Evolutionary conservation across 2,329 filamentous ascomycete genomes (phyloP), one percentile per base, ranked within the genome.

Genomic region (Fusarium compactum): DNA sequence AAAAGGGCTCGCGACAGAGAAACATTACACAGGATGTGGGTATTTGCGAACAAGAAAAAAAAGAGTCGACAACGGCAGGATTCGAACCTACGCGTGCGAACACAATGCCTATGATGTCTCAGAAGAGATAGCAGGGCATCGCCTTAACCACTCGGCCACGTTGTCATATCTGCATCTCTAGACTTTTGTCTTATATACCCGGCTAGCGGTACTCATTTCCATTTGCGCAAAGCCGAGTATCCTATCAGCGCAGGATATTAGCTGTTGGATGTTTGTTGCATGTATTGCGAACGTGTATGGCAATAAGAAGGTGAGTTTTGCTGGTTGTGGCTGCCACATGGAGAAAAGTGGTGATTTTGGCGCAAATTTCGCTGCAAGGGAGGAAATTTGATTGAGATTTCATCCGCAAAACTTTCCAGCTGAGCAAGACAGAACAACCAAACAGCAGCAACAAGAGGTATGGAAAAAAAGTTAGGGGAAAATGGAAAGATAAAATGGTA

Each of bases 81-180:
- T 65, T 65, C 62, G 62, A 65, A 65, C 62, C 62, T 65, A 65
- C 62, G 62, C 62, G 61, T 65, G 61, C 62, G 62, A 65, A 65
- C 61, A 65, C 62, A 65, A 65, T 65, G 62, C 62, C 62, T 65
- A 48, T 65, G 46, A 65, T 60, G 62, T 65, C 62, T 60, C 61
- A 5, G 9, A 48, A 38, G 34, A 63, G 62, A 65, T 65, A 65
- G 62, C 62, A 65, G 62, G 62, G 62, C 62, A 65, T 65, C 62
- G 62, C 62, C 62, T 65, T 65, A 65, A 65, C 62, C 62, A 65
- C 62, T 65, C 62, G 61, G 62, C 62, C 62, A 65, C 53, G 62
- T 65, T 65, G 62, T 65, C 62, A 53, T 59, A 8, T 8, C 6
- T 6, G 2, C 0, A 12, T 0, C 0, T 2, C 5, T 2, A 1